Evolutionary conservation across 768 basidiomycete genomes (phyloP).

Genomic region (Agaricus subrufescens): DNA sequence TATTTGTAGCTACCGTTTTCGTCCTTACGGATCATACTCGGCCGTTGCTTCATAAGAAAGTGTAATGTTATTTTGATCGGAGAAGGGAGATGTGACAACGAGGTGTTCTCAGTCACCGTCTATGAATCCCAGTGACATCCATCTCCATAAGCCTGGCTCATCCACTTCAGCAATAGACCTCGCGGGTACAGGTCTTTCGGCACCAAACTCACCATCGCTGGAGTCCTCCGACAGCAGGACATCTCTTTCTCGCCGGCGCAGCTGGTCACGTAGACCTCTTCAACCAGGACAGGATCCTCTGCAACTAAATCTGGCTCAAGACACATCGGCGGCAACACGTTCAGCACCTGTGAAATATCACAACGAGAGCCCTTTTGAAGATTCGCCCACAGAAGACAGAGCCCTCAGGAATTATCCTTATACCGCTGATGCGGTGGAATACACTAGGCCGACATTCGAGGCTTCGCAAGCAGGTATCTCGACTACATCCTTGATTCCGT

Average conservation of each 20-base stretch:
- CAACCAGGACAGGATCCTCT: constrained; percentile 46
- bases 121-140: constrained; percentile 32
- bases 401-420: constrained; percentile 23
- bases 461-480: constrained; percentile 44
- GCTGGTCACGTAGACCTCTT: constrained; percentile 47
- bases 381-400: constrained; percentile 29
- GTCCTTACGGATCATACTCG: too few relatives aligned
- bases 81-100: not conserved
- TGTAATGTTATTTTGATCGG: not conserved
- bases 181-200: constrained; percentile 41
- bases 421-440: constrained; percentile 23
- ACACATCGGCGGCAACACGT: not conserved
- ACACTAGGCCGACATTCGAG: constrained; percentile 34
- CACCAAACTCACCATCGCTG: constrained; percentile 52
- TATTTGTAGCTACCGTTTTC: too few relatives aligned
- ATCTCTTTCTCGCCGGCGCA: constrained; percentile 47
- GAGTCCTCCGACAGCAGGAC: constrained; percentile 42
- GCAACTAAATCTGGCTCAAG: constrained; percentile 26
- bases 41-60: too few relatives aligned
- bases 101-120: not conserved
- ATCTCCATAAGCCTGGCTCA: constrained; percentile 25
- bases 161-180: constrained; percentile 58
- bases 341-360: constrained; percentile 2
- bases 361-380: constrained; percentile 40
- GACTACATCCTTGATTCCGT: constrained; percentile 45